phyloP scores from a whole-genome alignment of 2,329 filamentous ascomycete genomes.

The Nothomitra cinnamomea region DNA sequence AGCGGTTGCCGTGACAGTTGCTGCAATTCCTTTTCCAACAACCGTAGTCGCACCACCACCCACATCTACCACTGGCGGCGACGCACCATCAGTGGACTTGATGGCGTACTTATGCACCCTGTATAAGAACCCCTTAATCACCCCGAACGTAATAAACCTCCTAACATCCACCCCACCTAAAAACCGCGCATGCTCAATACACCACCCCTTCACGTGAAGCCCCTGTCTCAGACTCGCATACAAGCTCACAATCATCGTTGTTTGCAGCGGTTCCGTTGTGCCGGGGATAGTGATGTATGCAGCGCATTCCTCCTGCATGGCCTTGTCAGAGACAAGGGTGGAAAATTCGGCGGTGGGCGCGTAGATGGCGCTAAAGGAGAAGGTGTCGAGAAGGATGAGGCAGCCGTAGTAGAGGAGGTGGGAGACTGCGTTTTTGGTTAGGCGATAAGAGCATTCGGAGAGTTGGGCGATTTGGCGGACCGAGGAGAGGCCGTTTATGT shows the following conservation, averaged over 20 bases:
- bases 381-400: conserved; percentile 79
- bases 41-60: conserved; percentile 5
- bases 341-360: conserved; percentile 64
- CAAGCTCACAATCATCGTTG: conserved; percentile 37
- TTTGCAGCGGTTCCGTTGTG: background rate
- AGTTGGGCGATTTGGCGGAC: conserved; percentile 72
- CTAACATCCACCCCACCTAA: conserved; percentile 71
- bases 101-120: conserved; percentile 84
- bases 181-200: conserved; percentile 54
- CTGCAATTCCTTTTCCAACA: conserved; percentile 13
- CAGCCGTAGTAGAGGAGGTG: conserved; percentile 91
- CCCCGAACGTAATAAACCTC: conserved; percentile 83
- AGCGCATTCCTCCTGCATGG: conserved; percentile 74
- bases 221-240: conserved; percentile 76
- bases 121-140: conserved; percentile 90
- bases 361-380: conserved; percentile 87
- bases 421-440: conserved; percentile 71
- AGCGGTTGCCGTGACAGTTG: conserved; percentile 16
- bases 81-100: conserved; percentile 33
- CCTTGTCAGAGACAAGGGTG: conserved; percentile 58
- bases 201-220: conserved; percentile 74
- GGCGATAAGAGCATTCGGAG: conserved; percentile 70
- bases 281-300: conserved; percentile 51
- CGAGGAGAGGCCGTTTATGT: conserved; percentile 83
- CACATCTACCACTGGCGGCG: conserved; percentile 14